These are phyloP conservation scores for Diplocarpon mali DNA, from an alignment of 2,329 filamentous ascomycete genomes.

Conservation along the genomic window DNA sequence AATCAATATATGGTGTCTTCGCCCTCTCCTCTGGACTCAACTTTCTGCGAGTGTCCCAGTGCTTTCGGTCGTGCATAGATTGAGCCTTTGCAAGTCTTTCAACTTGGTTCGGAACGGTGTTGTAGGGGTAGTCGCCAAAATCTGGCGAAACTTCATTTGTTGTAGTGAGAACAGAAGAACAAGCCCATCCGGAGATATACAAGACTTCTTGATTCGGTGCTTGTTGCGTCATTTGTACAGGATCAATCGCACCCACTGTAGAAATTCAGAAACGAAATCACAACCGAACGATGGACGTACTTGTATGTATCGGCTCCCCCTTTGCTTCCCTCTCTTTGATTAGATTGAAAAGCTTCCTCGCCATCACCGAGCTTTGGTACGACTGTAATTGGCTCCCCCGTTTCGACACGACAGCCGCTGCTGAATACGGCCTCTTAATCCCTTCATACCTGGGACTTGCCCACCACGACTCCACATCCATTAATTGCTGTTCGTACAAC, in stretches of 20 bases:
- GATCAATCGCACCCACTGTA: slow-evolving; percentile 90
- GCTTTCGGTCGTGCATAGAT: slow-evolving; percentile 90
- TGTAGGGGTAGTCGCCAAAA: slow-evolving; percentile 98
- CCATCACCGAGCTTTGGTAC: slow-evolving; percentile 91
- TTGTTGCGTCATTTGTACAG: slow-evolving; percentile 99
- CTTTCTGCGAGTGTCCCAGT: slow-evolving; percentile 77
- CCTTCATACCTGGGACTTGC: slow-evolving; percentile 70
- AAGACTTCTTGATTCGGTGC: slow-evolving; percentile 91
- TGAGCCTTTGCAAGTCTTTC: slow-evolving; percentile 94
- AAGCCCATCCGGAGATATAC: slow-evolving; percentile 96
- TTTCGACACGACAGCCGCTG: slow-evolving; percentile 87
- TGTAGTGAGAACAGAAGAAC: slow-evolving; percentile 80
- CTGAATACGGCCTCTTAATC: slow-evolving; percentile 85
- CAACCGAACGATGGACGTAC: slow-evolving; percentile 38
- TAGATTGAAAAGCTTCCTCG: slow-evolving; percentile 84
- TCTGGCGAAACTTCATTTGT: slow-evolving; percentile 97
- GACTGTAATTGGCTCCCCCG: slow-evolving; percentile 75
- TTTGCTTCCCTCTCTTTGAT: slow-evolving; percentile 66
- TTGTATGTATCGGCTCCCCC: slow-evolving; percentile 86
- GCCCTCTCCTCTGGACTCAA: slow-evolving; percentile 63
- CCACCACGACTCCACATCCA: slow-evolving; percentile 89
- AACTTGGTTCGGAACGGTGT: slow-evolving; percentile 96
- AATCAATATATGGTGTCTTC: slow-evolving; percentile 76
- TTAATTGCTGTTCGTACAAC: slow-evolving; percentile 72
- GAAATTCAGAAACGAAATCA: slow-evolving; percentile 9